Evolutionary conservation across 2,329 filamentous ascomycete genomes (phyloP).

Genomic region (Neurospora sp.): DNA sequence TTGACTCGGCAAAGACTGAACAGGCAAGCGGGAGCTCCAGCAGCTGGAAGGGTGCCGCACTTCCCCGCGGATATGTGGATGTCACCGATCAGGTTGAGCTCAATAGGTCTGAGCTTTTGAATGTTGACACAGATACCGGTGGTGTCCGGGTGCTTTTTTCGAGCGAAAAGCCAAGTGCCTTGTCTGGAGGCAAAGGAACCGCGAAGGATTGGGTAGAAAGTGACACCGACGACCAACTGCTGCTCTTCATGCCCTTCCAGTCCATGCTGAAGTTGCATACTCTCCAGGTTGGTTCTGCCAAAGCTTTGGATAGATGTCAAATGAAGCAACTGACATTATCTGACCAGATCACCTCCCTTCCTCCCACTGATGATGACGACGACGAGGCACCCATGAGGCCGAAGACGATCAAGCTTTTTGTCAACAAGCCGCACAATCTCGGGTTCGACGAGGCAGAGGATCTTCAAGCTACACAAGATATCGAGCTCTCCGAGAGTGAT

Average conservation of each 20-base stretch:
- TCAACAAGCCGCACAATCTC: constrained; percentile 80
- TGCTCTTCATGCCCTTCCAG: constrained; percentile 87
- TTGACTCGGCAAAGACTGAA: constrained; percentile 40
- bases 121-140: constrained; percentile 69
- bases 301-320: no score
- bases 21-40: constrained; percentile 32
- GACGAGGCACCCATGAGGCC: constrained; percentile 74
- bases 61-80: constrained; percentile 74
- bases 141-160: constrained; percentile 66
- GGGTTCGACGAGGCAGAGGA: constrained; percentile 94
- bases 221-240: constrained; percentile 92
- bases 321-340: constrained; percentile 4
- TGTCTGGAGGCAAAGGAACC: constrained; percentile 46
- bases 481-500: constrained; percentile 63
- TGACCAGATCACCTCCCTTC: constrained; percentile 71
- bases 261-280: constrained; percentile 83
- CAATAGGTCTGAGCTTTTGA: constrained; percentile 75
- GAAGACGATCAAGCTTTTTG: constrained; percentile 73
- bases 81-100: constrained; percentile 74
- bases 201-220: constrained; percentile 85
- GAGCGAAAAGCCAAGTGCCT: constrained; percentile 51
- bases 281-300: constrained; percentile 41
- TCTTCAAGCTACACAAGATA: constrained; percentile 66
- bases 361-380: constrained; percentile 50
- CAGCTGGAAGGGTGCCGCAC: constrained; percentile 61